Conservation (phyloP, 257 asterid genomes). For the Solanum bukasovii region DNA sequence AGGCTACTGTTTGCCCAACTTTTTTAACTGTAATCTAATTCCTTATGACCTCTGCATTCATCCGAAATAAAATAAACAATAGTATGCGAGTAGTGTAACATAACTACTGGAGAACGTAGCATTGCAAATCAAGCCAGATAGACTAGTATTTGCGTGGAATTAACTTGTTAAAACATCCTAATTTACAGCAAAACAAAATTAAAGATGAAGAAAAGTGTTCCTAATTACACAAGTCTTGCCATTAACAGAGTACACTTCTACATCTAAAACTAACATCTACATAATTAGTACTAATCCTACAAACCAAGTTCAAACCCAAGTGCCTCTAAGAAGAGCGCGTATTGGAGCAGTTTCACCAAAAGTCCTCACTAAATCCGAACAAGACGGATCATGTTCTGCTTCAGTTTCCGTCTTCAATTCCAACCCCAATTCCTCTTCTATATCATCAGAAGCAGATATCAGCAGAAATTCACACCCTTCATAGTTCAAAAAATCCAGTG, state of each 20-base stretch:
- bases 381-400: constrained; percentile 23
- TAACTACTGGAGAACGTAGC: too few species aligned
- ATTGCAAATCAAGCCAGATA: background rate
- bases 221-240: background rate
- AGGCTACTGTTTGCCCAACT: background rate
- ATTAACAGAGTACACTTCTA: background rate
- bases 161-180: background rate
- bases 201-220: background rate
- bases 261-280: background rate
- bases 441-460: constrained; percentile 56
- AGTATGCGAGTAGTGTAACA: background rate
- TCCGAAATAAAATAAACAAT: too few species aligned
- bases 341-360: constrained; percentile 35
- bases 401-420: constrained; percentile 35
- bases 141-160: background rate
- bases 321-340: constrained; percentile 50
- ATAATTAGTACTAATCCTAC: background rate
- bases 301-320: constrained; percentile 20
- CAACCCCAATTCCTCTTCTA: constrained; percentile 57
- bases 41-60: background rate
- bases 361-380: constrained; percentile 40
- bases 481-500: constrained; percentile 61
- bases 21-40: background rate
- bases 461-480: constrained; percentile 79
- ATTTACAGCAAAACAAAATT: background rate